Evolutionary conservation across 768 basidiomycete species (phyloP).

Genomic region (Russula foetens): DNA sequence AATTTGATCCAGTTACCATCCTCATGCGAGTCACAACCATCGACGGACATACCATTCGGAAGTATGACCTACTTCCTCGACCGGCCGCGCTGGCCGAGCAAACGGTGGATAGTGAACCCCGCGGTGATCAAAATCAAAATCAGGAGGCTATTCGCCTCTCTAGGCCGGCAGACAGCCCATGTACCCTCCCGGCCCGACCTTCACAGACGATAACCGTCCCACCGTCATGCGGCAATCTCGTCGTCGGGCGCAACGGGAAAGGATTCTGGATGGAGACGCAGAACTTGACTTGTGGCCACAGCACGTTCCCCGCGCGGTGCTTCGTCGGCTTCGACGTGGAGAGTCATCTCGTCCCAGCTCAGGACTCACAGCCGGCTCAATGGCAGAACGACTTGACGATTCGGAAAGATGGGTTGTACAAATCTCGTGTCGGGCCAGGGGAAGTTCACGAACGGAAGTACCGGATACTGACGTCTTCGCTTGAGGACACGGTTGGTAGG

Average conservation of each 20-base stretch:
- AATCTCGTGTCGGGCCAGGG: constrained; percentile 26
- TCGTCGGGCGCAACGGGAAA: constrained; percentile 27
- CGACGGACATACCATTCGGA: constrained; percentile 24
- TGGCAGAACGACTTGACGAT: constrained; percentile 21
- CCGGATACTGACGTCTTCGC: constrained; percentile 23
- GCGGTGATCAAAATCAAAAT: background rate
- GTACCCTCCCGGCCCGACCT: constrained; percentile 22
- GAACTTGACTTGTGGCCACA: constrained; percentile 25
- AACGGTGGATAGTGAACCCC: background rate
- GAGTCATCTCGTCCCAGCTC: constrained; percentile 1
- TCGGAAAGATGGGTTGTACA: constrained; percentile 25
- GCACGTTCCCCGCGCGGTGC: constrained; percentile 26
- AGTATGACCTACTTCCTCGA: constrained; percentile 27
- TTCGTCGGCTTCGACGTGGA: constrained; percentile 28
- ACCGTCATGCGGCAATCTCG: constrained; percentile 26
- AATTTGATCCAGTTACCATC: constrained; percentile 27
- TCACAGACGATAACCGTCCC: constrained; percentile 23
- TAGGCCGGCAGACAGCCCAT: constrained; percentile 20
- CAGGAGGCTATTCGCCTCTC: background rate
- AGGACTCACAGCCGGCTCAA: constrained; percentile 8
- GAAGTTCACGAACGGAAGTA: constrained; percentile 28
- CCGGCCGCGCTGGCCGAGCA: background rate
- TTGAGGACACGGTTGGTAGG: constrained; percentile 31
- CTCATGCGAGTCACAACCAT: constrained; percentile 23
- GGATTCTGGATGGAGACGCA: constrained; percentile 32